These are phyloP conservation scores for Pythium rishiriense DNA, from an alignment of 352 stramenopile genomes.

Conservation along the genomic window DNA sequence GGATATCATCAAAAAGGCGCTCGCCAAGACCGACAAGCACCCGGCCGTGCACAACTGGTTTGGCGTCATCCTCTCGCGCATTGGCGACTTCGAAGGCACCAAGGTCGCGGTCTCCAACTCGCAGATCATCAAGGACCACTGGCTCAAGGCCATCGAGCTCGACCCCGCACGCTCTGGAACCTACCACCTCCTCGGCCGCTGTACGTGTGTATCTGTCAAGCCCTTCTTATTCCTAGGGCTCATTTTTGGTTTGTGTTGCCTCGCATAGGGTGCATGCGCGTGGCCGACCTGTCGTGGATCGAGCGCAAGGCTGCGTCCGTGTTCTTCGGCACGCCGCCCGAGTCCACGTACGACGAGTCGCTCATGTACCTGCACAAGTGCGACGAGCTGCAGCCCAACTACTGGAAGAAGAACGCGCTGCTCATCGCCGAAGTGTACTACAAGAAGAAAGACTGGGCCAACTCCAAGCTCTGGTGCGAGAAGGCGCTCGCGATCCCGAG, in stretches of 20 bases:
- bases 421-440: conserved; percentile 82
- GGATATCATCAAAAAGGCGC: conserved; percentile 50
- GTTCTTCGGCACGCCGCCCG: conserved; percentile 77
- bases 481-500: conserved; percentile 67
- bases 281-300: conserved; percentile 84
- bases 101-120: conserved; percentile 85
- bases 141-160: conserved; percentile 72
- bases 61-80: conserved; percentile 81
- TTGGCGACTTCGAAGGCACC: conserved; percentile 86
- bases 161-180: conserved; percentile 73
- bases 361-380: conserved; percentile 75
- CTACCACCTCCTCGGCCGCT: conserved; percentile 79
- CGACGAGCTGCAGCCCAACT: conserved; percentile 64
- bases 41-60: conserved; percentile 83
- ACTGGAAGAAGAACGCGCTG: conserved; percentile 86
- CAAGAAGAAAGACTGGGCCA: conserved; percentile 69
- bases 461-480: conserved; percentile 69
- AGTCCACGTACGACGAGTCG: conserved; percentile 83
- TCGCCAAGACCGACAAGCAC: conserved; percentile 36
- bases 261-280: conserved; percentile 75
- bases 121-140: conserved; percentile 79
- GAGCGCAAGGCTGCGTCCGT: conserved; percentile 81
- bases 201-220: conserved; percentile 22
- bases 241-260: background rate
- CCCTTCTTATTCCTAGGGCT: background rate